phyloP scores from a whole-genome alignment of 257 asterid genomes.

The Gentiana macrophylla region DNA sequence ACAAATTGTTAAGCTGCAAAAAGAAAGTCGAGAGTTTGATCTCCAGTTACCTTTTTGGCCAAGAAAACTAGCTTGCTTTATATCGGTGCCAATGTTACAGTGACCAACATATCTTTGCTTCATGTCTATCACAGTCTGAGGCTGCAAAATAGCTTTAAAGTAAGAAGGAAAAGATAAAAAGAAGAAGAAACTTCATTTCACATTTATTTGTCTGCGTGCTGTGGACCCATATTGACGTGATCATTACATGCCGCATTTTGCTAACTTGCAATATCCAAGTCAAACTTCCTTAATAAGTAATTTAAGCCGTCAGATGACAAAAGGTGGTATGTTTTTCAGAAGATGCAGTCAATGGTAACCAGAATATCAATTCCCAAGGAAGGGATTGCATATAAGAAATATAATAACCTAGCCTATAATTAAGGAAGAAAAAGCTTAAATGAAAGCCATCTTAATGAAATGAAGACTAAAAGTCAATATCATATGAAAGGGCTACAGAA shows the following conservation, averaged over 20 bases:
- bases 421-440: neutral
- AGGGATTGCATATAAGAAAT: neutral
- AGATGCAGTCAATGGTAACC: neutral
- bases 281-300: neutral
- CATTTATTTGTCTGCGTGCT: neutral
- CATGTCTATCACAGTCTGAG: constrained; percentile 82
- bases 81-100: constrained; percentile 87
- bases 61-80: constrained; percentile 93
- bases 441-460: neutral
- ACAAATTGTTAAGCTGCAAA: neutral
- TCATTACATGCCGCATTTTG: too few species aligned
- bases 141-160: constrained; percentile 38
- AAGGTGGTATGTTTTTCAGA: neutral
- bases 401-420: neutral
- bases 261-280: neutral
- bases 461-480: neutral
- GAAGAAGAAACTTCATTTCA: neutral
- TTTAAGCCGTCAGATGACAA: neutral
- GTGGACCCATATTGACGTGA: too few species aligned
- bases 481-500: neutral
- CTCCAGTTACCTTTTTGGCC: constrained; percentile 66
- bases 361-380: neutral
- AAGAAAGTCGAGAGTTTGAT: constrained; percentile 8
- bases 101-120: constrained; percentile 89
- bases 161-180: constrained; percentile 2